Conservation (phyloP, 2,329 filamentous ascomycete species). For the Penicillium sp. region DNA sequence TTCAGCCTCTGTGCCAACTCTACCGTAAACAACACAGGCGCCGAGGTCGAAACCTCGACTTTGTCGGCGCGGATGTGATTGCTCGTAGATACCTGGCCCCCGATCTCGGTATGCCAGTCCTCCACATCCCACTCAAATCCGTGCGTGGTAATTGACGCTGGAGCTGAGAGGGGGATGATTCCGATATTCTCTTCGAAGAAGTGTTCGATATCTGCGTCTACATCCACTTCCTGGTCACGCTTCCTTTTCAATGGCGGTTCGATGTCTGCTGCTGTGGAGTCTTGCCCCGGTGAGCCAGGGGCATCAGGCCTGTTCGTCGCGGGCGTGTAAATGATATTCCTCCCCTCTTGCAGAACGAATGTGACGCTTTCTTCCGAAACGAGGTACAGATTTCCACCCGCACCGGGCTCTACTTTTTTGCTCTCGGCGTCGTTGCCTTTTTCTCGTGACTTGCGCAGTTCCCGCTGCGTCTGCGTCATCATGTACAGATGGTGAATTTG, state of each 20-base stretch:
- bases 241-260: conserved; percentile 11
- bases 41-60: conserved; percentile 64
- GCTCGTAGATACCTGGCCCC: conserved; percentile 74
- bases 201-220: conserved; percentile 28
- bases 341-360: conserved; percentile 72
- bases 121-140: conserved; percentile 91
- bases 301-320: conserved; percentile 31
- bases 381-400: conserved; percentile 68
- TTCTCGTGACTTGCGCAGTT: conserved; percentile 10
- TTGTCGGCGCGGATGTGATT: conserved; percentile 68
- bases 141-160: conserved; percentile 72
- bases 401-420: not conserved
- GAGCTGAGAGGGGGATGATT: conserved; percentile 80
- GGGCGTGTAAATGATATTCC: conserved; percentile 68
- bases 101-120: conserved; percentile 77
- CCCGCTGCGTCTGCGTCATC: conserved; percentile 42
- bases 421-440: not conserved
- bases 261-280: not conserved
- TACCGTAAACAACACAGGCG: conserved; percentile 73
- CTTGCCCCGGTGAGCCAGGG: not conserved
- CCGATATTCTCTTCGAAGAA: conserved; percentile 77
- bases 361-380: conserved; percentile 80
- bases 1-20: conserved; percentile 55
- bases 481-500: conserved; percentile 81
- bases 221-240: not conserved